Evolutionary conservation across 176 grass and related monocot species (phyloP).

Genomic region (Panicum miliaceum): DNA sequence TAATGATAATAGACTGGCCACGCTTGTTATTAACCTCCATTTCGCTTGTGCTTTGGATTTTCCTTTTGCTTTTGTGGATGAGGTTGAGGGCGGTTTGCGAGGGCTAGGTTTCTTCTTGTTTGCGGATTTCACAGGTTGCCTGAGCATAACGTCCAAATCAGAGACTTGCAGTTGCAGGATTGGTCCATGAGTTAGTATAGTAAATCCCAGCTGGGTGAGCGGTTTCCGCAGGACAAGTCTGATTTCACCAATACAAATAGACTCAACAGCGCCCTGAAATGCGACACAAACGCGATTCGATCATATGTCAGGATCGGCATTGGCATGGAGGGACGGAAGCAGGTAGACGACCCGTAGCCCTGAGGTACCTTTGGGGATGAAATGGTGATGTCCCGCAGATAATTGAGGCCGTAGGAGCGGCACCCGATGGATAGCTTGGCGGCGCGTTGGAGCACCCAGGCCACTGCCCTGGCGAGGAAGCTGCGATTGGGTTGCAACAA

Average conservation of each 20-base stretch:
- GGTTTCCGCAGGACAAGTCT: slow-evolving; percentile 64
- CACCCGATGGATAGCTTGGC: slow-evolving; percentile 70
- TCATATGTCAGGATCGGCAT: not conserved
- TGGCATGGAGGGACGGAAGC: slow-evolving; percentile 9
- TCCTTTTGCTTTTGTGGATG: slow-evolving; percentile 51
- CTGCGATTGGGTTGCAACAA: slow-evolving; percentile 49
- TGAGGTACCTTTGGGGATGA: slow-evolving; percentile 67
- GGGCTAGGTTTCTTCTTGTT: slow-evolving; percentile 66
- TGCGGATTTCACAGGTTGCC: slow-evolving; percentile 56
- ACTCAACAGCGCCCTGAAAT: slow-evolving; percentile 80
- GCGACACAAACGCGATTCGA: not conserved
- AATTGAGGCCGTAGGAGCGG: slow-evolving; percentile 66
- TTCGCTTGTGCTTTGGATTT: slow-evolving; percentile 55
- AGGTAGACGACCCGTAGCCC: not conserved
- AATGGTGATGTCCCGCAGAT: slow-evolving; percentile 67
- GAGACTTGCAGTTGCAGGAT: slow-evolving; percentile 74
- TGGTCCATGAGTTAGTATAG: slow-evolving; percentile 54
- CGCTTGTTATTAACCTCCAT: slow-evolving; percentile 67
- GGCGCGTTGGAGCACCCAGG: slow-evolving; percentile 58
- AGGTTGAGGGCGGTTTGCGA: slow-evolving; percentile 52
- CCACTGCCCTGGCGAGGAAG: slow-evolving; percentile 58
- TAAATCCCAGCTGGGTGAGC: slow-evolving; percentile 55
- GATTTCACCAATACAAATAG: slow-evolving; percentile 74
- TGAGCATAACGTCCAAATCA: slow-evolving; percentile 76
- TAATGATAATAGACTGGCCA: slow-evolving; percentile 66